These are phyloP conservation scores for Pinus tabuliformis DNA, from an alignment of 75 land plant genomes.

Conservation along the genomic window DNA sequence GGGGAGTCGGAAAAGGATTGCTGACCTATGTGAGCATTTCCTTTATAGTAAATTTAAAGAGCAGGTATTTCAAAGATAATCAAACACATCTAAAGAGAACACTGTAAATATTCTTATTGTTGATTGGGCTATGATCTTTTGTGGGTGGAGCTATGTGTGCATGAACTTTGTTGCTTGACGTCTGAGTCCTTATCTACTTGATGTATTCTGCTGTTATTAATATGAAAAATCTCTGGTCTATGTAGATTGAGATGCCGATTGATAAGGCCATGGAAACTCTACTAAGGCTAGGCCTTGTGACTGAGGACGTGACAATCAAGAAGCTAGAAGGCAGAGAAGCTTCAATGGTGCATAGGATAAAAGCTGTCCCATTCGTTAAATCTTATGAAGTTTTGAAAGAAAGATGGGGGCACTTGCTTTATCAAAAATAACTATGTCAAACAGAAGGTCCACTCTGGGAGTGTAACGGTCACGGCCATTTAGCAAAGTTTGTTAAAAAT, in stretches of 20 bases:
- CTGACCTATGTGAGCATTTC: constrained; percentile 66
- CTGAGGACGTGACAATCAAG: constrained; percentile 17
- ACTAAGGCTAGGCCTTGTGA: constrained; percentile 58
- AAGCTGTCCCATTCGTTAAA: constrained; percentile 37
- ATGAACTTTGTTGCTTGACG: not conserved
- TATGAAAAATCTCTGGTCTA: not conserved
- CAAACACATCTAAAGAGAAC: not conserved
- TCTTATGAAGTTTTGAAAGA: constrained; percentile 47
- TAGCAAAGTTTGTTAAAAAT: no score
- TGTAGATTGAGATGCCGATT: constrained; percentile 85
- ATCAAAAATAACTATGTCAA: not conserved
- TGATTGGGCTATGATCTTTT: not conserved
- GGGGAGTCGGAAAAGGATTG: constrained; percentile 23
- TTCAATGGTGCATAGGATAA: constrained; percentile 12
- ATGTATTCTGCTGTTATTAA: not conserved
- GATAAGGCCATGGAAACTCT: constrained; percentile 56
- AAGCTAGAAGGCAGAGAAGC: constrained; percentile 11
- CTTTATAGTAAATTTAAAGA: constrained; percentile 63
- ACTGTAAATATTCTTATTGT: not conserved
- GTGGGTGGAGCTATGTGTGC: constrained; percentile 1
- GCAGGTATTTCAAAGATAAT: constrained; percentile 48
- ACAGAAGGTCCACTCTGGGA: not conserved
- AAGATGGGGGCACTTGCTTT: constrained; percentile 57
- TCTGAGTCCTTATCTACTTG: not conserved
- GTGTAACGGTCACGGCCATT: no score